phyloP scores from a whole-genome alignment of 73 alveolate species.

The Tetrahymena malaccensis region DNA sequence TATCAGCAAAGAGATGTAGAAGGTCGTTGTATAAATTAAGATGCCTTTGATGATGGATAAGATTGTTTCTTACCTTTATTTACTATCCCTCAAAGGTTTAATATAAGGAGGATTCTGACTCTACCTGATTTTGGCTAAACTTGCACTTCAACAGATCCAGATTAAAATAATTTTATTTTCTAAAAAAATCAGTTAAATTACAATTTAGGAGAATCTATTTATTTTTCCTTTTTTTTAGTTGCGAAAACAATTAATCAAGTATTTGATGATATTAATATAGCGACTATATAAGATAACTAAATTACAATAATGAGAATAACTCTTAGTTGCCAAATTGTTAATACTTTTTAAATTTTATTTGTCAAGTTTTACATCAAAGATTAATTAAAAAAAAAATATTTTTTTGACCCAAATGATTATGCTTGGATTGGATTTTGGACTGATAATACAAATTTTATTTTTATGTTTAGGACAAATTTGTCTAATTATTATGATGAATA shows the following conservation, averaged over 20 bases:
- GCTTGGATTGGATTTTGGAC: neutral
- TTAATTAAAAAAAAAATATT: too few species aligned
- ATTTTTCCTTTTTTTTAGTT: neutral
- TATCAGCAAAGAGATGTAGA: neutral
- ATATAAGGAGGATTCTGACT: neutral
- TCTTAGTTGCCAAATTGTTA: neutral
- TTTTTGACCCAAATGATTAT: neutral
- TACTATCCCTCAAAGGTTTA: neutral
- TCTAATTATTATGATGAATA: too few species aligned
- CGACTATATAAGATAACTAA: neutral
- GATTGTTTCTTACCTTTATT: neutral
- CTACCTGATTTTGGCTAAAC: neutral
- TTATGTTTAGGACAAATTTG: neutral
- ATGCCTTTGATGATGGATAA: neutral
- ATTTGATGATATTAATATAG: neutral
- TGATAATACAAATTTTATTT: neutral
- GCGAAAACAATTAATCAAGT: neutral
- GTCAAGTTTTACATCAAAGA: neutral
- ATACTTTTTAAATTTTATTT: neutral
- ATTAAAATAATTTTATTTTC: too few species aligned
- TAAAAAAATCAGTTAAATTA: too few species aligned
- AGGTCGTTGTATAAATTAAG: neutral
- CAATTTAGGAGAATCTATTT: neutral
- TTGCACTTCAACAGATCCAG: neutral
- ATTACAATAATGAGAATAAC: neutral